phyloP scores from a whole-genome alignment of 176 grass and related monocot species.

The Chrysopogon serrulatus region DNA sequence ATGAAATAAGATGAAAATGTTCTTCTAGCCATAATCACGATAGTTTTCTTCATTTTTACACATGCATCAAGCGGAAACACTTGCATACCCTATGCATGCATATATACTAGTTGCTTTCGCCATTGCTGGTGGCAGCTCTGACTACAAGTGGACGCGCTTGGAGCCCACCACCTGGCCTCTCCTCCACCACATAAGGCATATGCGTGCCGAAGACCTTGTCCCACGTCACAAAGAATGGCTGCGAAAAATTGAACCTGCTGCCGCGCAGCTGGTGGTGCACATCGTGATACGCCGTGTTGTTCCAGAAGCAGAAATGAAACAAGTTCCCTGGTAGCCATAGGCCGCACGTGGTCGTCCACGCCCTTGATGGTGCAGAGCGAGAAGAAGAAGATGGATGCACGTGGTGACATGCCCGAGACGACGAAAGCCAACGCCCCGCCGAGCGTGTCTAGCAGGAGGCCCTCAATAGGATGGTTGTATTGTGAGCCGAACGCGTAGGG shows the following conservation, averaged over 20 bases:
- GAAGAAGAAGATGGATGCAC: neutral
- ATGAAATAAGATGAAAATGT: too few species aligned
- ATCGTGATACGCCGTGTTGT: neutral
- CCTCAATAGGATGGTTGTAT: neutral
- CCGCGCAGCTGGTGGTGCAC: neutral
- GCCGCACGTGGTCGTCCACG: neutral
- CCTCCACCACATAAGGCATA: neutral
- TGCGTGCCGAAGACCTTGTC: neutral
- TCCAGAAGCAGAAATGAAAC: neutral
- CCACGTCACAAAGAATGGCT: constrained; percentile 15
- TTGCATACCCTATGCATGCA: too few species aligned
- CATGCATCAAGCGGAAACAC: too few species aligned
- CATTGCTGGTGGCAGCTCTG: neutral
- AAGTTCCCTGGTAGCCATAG: neutral
- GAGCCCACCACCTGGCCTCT: neutral
- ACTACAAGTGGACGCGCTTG: neutral
- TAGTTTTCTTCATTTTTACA: too few species aligned
- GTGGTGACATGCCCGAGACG: neutral
- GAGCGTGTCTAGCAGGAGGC: neutral
- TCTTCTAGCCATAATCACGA: too few species aligned
- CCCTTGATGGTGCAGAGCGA: neutral
- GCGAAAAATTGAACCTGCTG: neutral
- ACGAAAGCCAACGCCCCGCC: neutral
- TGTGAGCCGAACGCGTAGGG: neutral
- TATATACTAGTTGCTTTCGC: neutral